These are phyloP conservation scores for Novymonas esmeraldas DNA, from an alignment of 208 protist species.

Conservation along the genomic window DNA sequence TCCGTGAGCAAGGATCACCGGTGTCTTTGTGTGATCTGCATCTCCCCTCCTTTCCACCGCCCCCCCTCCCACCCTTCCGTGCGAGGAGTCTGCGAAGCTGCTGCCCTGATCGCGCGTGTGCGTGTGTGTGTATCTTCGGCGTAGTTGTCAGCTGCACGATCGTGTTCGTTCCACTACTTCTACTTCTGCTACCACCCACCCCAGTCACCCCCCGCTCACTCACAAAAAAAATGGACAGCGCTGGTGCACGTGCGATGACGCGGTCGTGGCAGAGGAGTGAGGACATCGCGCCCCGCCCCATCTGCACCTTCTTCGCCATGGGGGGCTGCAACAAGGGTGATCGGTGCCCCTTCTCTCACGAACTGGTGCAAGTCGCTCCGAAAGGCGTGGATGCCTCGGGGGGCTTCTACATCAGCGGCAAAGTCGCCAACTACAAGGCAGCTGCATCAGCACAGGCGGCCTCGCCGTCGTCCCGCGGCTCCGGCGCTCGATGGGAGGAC, in stretches of 20 bases:
- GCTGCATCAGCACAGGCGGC: not conserved
- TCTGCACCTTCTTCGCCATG: conserved; percentile 63
- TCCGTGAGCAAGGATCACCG: not conserved
- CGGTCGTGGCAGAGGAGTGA: conserved; percentile 2
- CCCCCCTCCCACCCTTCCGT: too few species aligned
- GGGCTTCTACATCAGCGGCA: conserved; percentile 53
- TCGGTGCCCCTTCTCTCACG: conserved; percentile 45
- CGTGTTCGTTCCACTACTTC: too few species aligned
- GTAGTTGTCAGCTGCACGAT: too few species aligned
- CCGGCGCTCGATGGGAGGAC: conserved; percentile 15
- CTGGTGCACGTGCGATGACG: not conserved
- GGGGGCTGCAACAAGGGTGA: conserved; percentile 45
- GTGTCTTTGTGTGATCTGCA: too few species aligned
- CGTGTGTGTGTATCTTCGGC: too few species aligned
- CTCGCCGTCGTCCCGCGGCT: conserved; percentile 18
- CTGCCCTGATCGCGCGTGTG: too few species aligned
- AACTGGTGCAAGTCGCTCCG: conserved; percentile 45
- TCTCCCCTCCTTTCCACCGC: too few species aligned
- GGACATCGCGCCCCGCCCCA: conserved; percentile 12
- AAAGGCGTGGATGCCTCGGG: conserved; percentile 42
- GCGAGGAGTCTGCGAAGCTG: too few species aligned
- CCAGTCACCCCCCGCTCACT: too few species aligned
- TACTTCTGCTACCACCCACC: too few species aligned
- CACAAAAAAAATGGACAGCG: not conserved
- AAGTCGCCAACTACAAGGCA: conserved; percentile 50